A percentile compares a stretch with the other conserved stretches of the same genome.
Evolutionary conservation across 257 asterid species (phyloP).

Genomic region (Solanum chiquidenum): DNA sequence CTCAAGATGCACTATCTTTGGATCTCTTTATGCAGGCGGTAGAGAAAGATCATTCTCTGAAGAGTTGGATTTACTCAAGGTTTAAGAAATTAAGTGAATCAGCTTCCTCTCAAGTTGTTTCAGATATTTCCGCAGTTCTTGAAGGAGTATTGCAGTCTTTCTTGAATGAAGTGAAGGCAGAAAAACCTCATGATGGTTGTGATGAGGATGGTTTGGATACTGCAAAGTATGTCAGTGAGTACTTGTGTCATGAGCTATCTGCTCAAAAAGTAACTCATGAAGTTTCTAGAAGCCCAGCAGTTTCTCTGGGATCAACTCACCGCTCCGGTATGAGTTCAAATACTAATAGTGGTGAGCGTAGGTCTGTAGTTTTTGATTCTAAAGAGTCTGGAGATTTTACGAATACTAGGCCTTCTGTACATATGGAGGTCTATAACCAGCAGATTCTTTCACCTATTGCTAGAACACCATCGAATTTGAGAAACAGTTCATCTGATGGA

Average conservation of each 20-base stretch:
- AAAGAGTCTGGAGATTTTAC: conserved; percentile 40
- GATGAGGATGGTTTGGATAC: conserved; percentile 32
- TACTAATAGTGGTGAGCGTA: conserved; percentile 31
- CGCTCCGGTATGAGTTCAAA: conserved; percentile 17
- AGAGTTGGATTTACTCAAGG: conserved; percentile 53
- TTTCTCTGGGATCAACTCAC: conserved; percentile 15
- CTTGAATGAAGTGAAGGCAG: conserved; percentile 39
- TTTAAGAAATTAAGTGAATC: conserved; percentile 52
- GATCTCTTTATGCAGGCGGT: conserved; percentile 52
- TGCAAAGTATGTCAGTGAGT: conserved; percentile 30
- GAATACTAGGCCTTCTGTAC: conserved; percentile 26
- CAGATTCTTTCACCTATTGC: conserved; percentile 56
- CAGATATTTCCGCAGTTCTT: conserved; percentile 46
- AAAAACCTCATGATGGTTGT: conserved; percentile 25
- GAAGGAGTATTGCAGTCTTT: conserved; percentile 63
- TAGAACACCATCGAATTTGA: conserved; percentile 52
- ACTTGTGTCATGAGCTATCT: conserved; percentile 25
- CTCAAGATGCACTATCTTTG: conserved; percentile 13
- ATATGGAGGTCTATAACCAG: conserved; percentile 51
- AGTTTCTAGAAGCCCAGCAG: conserved; percentile 28
- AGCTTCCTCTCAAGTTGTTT: conserved; percentile 54
- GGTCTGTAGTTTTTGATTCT: conserved; percentile 33
- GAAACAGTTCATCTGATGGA: conserved; percentile 46
- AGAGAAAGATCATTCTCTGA: conserved; percentile 43
- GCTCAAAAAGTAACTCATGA: conserved; percentile 42